phyloP scores from a whole-genome alignment of 495 filamentous ascomycete species.

The Neurospora sp. region DNA sequence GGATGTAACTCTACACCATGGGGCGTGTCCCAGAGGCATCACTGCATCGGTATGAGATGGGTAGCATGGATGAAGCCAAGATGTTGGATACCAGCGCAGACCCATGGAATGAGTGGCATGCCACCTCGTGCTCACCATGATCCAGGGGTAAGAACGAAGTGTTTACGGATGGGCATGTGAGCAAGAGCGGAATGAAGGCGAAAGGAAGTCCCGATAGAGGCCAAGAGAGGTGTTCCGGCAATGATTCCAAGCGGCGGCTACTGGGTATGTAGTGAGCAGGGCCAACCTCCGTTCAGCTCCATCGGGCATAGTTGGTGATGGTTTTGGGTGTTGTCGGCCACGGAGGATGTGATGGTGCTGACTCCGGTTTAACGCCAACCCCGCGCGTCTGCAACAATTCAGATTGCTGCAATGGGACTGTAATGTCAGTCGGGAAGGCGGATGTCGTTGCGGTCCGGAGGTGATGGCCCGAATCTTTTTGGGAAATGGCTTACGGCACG shows the following conservation, averaged over 20 bases:
- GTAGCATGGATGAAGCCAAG: not conserved
- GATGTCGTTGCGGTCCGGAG: slow-evolving; percentile 11
- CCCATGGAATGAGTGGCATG: not conserved
- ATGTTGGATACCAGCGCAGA: not conserved
- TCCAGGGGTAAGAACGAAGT: not conserved
- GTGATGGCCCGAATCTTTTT: slow-evolving; percentile 14
- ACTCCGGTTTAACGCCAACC: not conserved
- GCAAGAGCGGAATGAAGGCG: not conserved
- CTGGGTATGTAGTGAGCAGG: too few relatives aligned
- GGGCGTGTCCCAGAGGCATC: not conserved
- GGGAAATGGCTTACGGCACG: slow-evolving; percentile 19
- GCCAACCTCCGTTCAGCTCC: not conserved
- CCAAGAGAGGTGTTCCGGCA: too few relatives aligned
- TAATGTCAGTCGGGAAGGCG: not conserved
- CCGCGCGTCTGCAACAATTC: not conserved
- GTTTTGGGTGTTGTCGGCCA: not conserved
- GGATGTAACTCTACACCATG: slow-evolving; percentile 13
- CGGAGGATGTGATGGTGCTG: not conserved
- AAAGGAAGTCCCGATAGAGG: not conserved
- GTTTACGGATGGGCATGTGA: not conserved
- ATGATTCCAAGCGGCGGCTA: too few relatives aligned
- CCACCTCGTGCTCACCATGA: not conserved
- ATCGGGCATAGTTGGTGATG: not conserved
- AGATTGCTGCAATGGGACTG: not conserved
- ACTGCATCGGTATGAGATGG: not conserved